Percentiles rank a stretch among this genome's conserved stretches.
Conservation (phyloP, 495 filamentous ascomycete species). For the Penicillium diatomitis region DNA sequence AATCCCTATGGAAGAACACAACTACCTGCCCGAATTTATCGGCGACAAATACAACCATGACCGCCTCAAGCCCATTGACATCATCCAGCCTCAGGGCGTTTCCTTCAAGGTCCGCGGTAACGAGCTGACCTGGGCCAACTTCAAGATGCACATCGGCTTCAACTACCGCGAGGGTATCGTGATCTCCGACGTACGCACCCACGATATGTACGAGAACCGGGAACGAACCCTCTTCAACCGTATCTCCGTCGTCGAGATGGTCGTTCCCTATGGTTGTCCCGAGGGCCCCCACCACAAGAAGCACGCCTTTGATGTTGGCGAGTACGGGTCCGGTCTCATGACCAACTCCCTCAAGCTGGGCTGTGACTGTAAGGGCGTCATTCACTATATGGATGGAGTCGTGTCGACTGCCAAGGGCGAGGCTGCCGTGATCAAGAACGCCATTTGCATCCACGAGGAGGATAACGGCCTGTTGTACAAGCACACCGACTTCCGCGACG, state of each 20-base stretch:
- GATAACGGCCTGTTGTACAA: constrained; percentile 92
- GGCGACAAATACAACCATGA: constrained; percentile 26
- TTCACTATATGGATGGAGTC: constrained; percentile 81
- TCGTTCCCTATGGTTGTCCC: constrained; percentile 91
- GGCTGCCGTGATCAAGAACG: constrained; percentile 78
- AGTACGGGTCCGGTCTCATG: constrained; percentile 95
- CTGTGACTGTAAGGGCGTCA: constrained; percentile 91
- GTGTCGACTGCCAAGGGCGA: constrained; percentile 78
- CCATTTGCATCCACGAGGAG: constrained; percentile 96
- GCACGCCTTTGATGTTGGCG: constrained; percentile 89
- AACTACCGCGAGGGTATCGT: constrained; percentile 94
- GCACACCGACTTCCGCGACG: constrained; percentile 91
- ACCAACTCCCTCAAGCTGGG: constrained; percentile 82
- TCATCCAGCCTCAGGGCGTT: constrained; percentile 31
- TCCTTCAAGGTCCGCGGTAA: constrained; percentile 34
- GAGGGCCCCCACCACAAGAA: constrained; percentile 90
- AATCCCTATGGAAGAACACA: constrained; percentile 44
- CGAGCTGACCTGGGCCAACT: constrained; percentile 30
- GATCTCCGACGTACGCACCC: constrained; percentile 83
- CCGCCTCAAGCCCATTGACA: constrained; percentile 31
- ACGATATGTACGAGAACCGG: constrained; percentile 75
- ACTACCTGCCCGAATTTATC: constrained; percentile 39
- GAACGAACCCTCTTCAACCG: constrained; percentile 80
- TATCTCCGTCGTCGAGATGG: constrained; percentile 93
- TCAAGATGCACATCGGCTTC: constrained; percentile 53